Evolutionary conservation across 345 rosid species (phyloP), one percentile per base, ranked within the genome.

Genomic region (Carallia pectinifolia): DNA sequence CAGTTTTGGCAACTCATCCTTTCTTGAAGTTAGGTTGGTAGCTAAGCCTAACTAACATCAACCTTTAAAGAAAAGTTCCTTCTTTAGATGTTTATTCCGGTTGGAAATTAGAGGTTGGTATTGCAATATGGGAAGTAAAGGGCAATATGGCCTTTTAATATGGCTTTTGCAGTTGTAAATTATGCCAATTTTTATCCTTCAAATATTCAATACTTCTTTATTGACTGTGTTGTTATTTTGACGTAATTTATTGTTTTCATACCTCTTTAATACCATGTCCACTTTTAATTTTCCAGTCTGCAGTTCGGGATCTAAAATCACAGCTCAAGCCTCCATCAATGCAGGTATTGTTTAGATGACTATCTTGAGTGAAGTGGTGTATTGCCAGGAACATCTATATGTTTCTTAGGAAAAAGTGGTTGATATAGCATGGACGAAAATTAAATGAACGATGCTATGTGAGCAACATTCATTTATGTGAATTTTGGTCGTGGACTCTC

Each of bases 271-370:
- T 55, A 4, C 16, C 27, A 27, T 23, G 1, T 4, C 29, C 30
- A 5, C 66, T 66, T 69, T 55, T 67, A 74, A 47, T 63, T 75
- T 80, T 77, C 31, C 81, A 95, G 99, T 89, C 97, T 71, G 98
- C 97, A 38, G 93, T 95, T 53, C 90, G 97, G 38, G 97, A 95
- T 74, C 81, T 95, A 86, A 95, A 87, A 82, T 88, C 87, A 30
- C 99, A 95, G 71, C 93, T 95, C 69, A 95, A 90, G 87, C 99
- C 99, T 8, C 92, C 98, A 34, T 90, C 96, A 68, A 95, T 95
- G 96, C 99, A 92, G 99, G 99, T 95, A 87, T 64, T 12, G 17
- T 12, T 44, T 44, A 12, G 16, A 15, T 15, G 10, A 12, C 50
- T 12, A 1, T 44, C 12, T 44, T 44, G 17, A 44, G 12, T 40